Evolutionary conservation across 805 yeast species (phyloP).

Genomic region (Kazachstania martiniae): DNA sequence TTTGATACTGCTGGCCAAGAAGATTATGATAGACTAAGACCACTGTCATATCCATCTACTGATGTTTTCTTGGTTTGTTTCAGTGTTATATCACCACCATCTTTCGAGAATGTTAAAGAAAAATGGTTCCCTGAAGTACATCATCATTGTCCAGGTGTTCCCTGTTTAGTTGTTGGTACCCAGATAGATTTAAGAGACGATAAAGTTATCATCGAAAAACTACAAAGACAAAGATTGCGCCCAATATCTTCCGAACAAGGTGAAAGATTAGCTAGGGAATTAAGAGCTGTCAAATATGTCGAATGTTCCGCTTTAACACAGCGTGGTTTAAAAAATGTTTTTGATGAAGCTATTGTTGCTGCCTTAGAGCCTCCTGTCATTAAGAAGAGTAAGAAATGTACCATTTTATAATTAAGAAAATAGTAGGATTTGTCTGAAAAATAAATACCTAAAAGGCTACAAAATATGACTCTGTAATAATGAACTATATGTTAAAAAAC

Average conservation of each 20-base stretch:
- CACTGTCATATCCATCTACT: conserved; percentile 92
- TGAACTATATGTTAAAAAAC: no score
- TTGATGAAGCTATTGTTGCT: conserved; percentile 97
- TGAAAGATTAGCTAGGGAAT: conserved; percentile 83
- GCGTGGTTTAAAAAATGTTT: conserved; percentile 93
- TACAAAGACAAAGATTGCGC: conserved; percentile 74
- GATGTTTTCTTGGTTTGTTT: conserved; percentile 95
- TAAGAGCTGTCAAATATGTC: conserved; percentile 91
- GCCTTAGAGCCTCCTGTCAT: conserved; percentile 95
- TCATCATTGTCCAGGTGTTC: conserved; percentile 97
- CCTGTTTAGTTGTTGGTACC: conserved; percentile 93
- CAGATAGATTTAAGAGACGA: conserved; percentile 93
- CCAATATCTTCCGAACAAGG: conserved; percentile 73
- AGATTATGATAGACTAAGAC: conserved; percentile 96
- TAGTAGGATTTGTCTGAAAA: no score
- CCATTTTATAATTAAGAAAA: conserved; percentile 54
- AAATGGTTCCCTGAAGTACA: conserved; percentile 99
- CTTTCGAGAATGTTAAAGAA: conserved; percentile 94
- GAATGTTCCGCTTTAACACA: conserved; percentile 98
- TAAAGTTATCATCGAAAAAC: conserved; percentile 78
- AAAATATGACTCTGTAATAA: no score
- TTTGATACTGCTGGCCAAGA: conserved; percentile 99
- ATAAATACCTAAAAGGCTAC: background rate
- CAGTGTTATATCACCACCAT: conserved; percentile 92
- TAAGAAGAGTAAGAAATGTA: conserved; percentile 67